phyloP scores from a whole-genome alignment of 352 stramenopile genomes.

The Phytophthora capsici region DNA sequence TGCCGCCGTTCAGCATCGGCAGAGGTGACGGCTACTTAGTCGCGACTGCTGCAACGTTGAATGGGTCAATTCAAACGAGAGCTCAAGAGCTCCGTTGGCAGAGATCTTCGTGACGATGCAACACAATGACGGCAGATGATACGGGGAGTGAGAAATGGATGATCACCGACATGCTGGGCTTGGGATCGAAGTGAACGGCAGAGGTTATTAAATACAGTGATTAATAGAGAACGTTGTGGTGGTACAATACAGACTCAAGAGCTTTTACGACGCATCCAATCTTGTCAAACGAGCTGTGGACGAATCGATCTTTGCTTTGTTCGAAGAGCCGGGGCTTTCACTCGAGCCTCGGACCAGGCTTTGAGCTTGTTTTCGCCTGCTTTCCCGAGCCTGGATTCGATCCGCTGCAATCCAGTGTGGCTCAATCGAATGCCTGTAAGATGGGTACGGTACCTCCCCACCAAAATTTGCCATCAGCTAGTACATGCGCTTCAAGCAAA shows the following conservation, averaged over 20 bases:
- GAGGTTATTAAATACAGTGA: no score
- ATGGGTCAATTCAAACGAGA: not conserved
- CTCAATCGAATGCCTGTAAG: slow-evolving; percentile 16
- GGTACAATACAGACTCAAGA: not conserved
- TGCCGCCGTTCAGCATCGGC: slow-evolving; percentile 14
- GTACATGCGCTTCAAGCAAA: not conserved
- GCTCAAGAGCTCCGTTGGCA: slow-evolving; percentile 7
- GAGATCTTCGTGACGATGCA: slow-evolving; percentile 6
- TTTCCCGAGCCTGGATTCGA: not conserved
- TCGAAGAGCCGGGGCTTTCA: slow-evolving; percentile 7
- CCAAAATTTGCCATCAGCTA: slow-evolving; percentile 22
- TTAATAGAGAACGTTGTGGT: not conserved
- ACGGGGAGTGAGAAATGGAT: slow-evolving; percentile 15
- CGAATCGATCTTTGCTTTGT: not conserved
- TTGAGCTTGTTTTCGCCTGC: slow-evolving; percentile 20
- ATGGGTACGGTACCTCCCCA: slow-evolving; percentile 28
- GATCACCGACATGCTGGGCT: slow-evolving; percentile 5
- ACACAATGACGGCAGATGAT: slow-evolving; percentile 21
- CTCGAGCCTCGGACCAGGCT: slow-evolving; percentile 7
- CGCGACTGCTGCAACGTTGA: slow-evolving; percentile 13
- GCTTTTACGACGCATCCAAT: not conserved
- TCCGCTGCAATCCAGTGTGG: slow-evolving; percentile 22
- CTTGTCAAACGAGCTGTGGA: slow-evolving; percentile 24
- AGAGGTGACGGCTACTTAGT: slow-evolving; percentile 11
- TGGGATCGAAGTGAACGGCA: not conserved